Evolutionary conservation across 805 yeast species (phyloP), one percentile per base, ranked within the genome.

Genomic region (Millerago galiae): DNA sequence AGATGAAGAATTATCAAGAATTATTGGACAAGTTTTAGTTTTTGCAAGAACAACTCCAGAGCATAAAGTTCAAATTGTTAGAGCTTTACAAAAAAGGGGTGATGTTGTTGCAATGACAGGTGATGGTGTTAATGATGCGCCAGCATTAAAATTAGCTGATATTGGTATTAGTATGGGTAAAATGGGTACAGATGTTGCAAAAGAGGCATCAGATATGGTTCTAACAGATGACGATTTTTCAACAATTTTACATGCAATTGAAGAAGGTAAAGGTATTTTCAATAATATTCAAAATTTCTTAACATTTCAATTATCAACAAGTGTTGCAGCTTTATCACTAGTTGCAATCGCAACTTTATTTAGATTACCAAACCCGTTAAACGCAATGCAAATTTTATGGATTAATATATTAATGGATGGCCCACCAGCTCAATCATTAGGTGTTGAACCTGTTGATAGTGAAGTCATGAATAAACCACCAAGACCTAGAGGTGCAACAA

Each of bases 71-170:
- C 74, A 84, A 46, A 90, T 90, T 62, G 95, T 90, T 28, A 79
- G 84, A 56, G 96, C 96, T 0, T 71, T 90, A 49, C 95, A 90
- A 61, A 75, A 77, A 60, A 76, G 95, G 59, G 96, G 96, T 40
- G 95, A 91, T 61, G 81, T 91, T 48, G 98, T 91, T 40, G 99
- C 97, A 18, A 90, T 91, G 96, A 90, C 98, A n/a, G 99, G 99
- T 53, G 98, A 90, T 65, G 98, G 98, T 66, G 96, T 91, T 12
- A 90, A 90, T 62, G 98, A 90, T 70, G 98, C 98, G 0, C 98
- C 98, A n/a, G 97, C 98, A 5, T 72, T 91, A 54, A 90, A 91
- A 60, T 72, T 90, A 53, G 97, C 98, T 3, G 96, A 90, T 65
- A 90, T 90, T 53, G 98, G 98, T 56, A 87, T 91, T 53, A 82